Evolutionary conservation across 768 basidiomycete genomes (phyloP).

Genomic region (Termitomyces sp.): DNA sequence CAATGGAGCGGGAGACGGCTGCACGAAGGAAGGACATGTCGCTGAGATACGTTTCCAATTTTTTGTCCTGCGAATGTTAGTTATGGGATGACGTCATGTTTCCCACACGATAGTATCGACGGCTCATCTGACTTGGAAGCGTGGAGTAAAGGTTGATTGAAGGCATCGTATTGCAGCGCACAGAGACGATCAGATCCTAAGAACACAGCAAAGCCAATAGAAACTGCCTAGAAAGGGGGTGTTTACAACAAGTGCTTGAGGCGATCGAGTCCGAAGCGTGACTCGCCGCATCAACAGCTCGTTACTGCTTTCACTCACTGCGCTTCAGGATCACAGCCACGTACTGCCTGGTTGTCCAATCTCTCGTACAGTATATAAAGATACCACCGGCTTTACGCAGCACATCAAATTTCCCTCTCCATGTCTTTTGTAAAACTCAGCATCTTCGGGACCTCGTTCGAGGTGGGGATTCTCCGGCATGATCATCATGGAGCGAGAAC

Average conservation of each 20-base stretch:
- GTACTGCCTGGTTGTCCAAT: background rate
- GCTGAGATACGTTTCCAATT: background rate
- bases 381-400: background rate
- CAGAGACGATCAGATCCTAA: background rate
- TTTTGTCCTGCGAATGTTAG: background rate
- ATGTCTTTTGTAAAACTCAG: constrained; percentile 98
- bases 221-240: background rate
- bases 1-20: constrained; percentile 37
- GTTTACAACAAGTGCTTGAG: background rate
- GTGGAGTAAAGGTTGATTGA: background rate
- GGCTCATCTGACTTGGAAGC: background rate
- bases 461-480: constrained; percentile 41
- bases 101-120: constrained; percentile 12
- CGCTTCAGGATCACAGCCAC: background rate
- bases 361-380: background rate
- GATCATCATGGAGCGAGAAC: constrained; percentile 1
- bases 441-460: constrained; percentile 98
- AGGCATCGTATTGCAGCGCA: background rate
- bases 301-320: background rate
- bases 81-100: constrained; percentile 6
- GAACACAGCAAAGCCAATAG: background rate
- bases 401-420: constrained; percentile 1
- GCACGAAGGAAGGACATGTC: constrained; percentile 40
- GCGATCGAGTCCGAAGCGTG: background rate
- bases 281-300: background rate